These are phyloP conservation scores for Pterocarpus macrocarpus DNA, from an alignment of 306 rosid species.

Conservation along the genomic window DNA sequence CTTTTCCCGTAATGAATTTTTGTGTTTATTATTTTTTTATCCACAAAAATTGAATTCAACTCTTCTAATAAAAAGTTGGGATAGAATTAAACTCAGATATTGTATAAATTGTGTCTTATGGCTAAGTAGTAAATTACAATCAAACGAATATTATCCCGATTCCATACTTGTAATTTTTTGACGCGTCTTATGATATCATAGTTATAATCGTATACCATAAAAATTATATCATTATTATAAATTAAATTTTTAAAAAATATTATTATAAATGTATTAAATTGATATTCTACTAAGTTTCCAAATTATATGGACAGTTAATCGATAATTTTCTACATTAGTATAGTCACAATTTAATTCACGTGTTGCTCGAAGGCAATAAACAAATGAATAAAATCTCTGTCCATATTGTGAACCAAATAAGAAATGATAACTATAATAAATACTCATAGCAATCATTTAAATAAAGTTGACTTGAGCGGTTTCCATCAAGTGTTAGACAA, in stretches of 20 bases:
- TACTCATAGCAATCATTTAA: background rate
- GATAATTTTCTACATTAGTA: background rate
- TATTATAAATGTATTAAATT: background rate
- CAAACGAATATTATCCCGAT: background rate
- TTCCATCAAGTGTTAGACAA: background rate
- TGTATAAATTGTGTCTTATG: background rate
- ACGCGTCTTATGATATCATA: too few relatives aligned
- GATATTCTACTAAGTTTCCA: background rate
- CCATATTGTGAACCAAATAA: slow-evolving; percentile 8
- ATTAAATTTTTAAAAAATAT: too few relatives aligned
- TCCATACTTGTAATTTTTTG: too few relatives aligned
- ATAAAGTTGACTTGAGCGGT: background rate
- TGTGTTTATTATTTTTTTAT: too few relatives aligned
- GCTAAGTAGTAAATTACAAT: background rate
- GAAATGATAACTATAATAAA: background rate
- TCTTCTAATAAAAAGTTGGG: too few relatives aligned
- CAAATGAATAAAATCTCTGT: background rate
- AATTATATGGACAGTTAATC: background rate
- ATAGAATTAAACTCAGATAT: too few relatives aligned
- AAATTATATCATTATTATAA: too few relatives aligned
- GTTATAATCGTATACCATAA: too few relatives aligned
- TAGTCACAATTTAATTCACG: slow-evolving; percentile 28
- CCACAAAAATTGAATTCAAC: background rate
- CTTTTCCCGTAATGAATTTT: too few relatives aligned
- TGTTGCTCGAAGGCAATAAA: background rate